A percentile compares a stretch with the other conserved stretches of the same genome.
Evolutionary conservation across 331 rosid species (phyloP).

Genomic region (Phaseolus coccineus): DNA sequence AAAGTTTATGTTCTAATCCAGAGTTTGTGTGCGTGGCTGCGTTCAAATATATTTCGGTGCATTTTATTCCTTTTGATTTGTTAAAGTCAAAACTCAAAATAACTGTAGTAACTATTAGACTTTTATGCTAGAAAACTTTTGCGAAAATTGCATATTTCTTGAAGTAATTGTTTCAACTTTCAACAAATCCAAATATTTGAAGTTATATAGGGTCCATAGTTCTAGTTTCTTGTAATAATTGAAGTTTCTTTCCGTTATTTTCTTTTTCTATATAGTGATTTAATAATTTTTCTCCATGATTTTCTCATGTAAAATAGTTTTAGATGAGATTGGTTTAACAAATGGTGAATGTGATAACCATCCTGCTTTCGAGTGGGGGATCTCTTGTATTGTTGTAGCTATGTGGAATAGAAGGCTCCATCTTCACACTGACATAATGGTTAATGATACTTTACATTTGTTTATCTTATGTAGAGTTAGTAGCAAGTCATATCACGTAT

Average conservation of each 20-base stretch:
- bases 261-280: not conserved
- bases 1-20: not conserved
- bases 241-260: not conserved
- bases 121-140: not conserved
- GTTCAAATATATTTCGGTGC: constrained; percentile 20
- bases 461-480: constrained; percentile 51
- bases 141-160: not conserved
- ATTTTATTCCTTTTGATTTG: constrained; percentile 5
- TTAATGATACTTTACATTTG: constrained; percentile 14
- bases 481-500: constrained; percentile 57
- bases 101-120: not conserved
- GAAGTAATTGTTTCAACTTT: not conserved
- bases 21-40: not conserved
- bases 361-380: constrained; percentile 4
- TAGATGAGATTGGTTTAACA: not conserved
- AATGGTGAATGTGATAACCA: not conserved
- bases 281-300: not conserved
- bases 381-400: not conserved
- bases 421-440: constrained; percentile 10
- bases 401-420: not conserved
- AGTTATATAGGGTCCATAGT: constrained; percentile 8
- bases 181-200: not conserved
- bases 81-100: constrained; percentile 3
- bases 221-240: not conserved
- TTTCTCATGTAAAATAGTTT: not conserved